Base-by-base conservation (phyloP, 148 eudicot genomes). In the Rhododendron ovatum region DNA sequence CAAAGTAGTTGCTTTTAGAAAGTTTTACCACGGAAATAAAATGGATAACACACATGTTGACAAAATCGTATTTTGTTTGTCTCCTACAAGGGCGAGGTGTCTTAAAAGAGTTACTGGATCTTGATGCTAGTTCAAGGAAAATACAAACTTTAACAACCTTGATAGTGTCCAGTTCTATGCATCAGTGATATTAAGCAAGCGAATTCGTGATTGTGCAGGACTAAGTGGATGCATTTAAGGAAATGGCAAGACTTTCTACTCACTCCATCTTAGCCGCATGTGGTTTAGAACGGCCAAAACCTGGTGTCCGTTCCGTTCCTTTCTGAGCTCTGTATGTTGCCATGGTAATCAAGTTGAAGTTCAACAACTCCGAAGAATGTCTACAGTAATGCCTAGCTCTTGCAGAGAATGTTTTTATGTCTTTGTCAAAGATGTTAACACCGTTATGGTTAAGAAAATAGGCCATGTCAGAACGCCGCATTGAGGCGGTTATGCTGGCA, bases 191-290 rank as follows among this genome's bases (percentile, higher is more conserved):
- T 17, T 22, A 80, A 53, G 14, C 48, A 22, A 78, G 82, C 12
- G 15, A 9, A 26, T 28, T 79, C 11, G 85, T n/a, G 26, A 85
- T n/a, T 71, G 41, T 92, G 86, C 92, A 96, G 99, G 86, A n/a
- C n/a, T n/a, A n/a, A 45, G 90, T 88, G 78, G 91, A 89, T 87
- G 85, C 87, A 79, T 96, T 92, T 85, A 96, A 96, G 91, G 95
- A 95, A 90, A 91, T 96, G 30, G 99, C 99, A 28, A 93, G 98
- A 88, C 90, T 81, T 85, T 92, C 98, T 13, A 95, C 98, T 3
- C 99, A 96, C 86, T 90, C 93, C 22, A 92, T 96, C 57, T 81
- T 96, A 85, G 96, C 93, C 48, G 93, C 98, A 75, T 94, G 96
- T 89, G 98, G 98, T 71, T 87, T 93, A 63, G 93, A 92, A 88